Evolutionary conservation across 2,329 filamentous ascomycete genomes (phyloP).

Genomic region (Colletotrichum tanaceti): DNA sequence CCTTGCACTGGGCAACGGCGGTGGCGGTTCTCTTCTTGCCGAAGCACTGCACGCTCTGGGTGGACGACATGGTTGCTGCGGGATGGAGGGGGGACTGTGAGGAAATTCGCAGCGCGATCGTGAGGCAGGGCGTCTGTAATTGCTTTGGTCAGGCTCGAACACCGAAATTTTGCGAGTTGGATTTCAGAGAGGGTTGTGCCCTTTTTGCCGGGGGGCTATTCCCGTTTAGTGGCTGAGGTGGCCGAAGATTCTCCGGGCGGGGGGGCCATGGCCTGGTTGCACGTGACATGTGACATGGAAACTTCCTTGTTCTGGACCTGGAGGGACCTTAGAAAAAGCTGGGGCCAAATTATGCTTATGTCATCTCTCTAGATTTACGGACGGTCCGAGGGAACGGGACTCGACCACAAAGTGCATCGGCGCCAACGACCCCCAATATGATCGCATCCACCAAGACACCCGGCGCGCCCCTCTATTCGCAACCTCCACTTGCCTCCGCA

Average conservation of each 20-base stretch:
- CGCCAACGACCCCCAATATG: constrained; percentile 11
- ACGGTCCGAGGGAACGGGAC: not conserved
- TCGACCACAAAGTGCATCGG: constrained; percentile 15
- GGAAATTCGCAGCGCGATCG: constrained; percentile 38
- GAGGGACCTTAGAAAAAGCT: not conserved
- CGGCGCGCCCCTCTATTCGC: constrained; percentile 15
- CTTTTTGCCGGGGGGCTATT: constrained; percentile 21
- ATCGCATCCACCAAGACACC: constrained; percentile 14
- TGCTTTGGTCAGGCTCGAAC: constrained; percentile 4
- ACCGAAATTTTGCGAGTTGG: constrained; percentile 31
- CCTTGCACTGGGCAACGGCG: constrained; percentile 82
- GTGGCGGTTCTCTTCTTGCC: constrained; percentile 97
- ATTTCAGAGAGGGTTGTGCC: constrained; percentile 35
- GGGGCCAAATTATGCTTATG: constrained; percentile 16
- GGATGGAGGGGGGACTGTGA: constrained; percentile 36
- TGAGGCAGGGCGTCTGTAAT: constrained; percentile 22
- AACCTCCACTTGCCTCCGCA: constrained; percentile 5
- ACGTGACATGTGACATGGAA: constrained; percentile 22
- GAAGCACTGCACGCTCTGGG: constrained; percentile 95
- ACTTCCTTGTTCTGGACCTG: not conserved
- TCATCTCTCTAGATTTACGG: constrained; percentile 17
- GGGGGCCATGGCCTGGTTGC: not conserved
- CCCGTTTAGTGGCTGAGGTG: constrained; percentile 16
- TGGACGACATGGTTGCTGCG: constrained; percentile 76
- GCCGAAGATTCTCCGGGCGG: constrained; percentile 29